Conservation (phyloP, 257 asterid species). For the Ilex asprella region DNA sequence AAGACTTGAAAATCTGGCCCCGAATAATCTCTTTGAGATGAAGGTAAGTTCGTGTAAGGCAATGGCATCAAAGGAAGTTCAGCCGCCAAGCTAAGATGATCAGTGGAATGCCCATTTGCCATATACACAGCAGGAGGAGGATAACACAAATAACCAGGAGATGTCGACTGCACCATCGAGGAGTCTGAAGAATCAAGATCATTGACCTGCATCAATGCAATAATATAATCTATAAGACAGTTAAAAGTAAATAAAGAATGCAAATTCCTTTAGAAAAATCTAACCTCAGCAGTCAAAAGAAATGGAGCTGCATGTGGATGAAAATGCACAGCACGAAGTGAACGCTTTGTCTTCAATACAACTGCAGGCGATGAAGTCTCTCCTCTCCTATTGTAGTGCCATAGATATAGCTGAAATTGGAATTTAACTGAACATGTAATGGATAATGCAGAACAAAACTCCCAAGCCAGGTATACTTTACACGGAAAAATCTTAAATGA, state of each 20-base stretch:
- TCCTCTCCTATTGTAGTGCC: slow-evolving; percentile 2
- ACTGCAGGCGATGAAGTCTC: not conserved
- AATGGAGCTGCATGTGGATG: slow-evolving; percentile 4
- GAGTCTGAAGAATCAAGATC: slow-evolving; percentile 3
- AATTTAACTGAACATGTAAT: not conserved
- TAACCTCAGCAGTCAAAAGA: not conserved
- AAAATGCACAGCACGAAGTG: slow-evolving; percentile 6
- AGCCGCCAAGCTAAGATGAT: not conserved
- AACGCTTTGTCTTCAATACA: slow-evolving; percentile 3
- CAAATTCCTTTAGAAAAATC: not conserved
- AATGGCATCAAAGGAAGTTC: not conserved
- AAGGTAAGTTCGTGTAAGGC: not conserved
- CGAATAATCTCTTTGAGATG: not conserved
- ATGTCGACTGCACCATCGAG: not conserved
- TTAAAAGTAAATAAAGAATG: not conserved
- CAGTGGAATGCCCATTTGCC: not conserved
- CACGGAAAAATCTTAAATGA: too few relatives aligned
- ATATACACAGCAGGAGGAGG: not conserved
- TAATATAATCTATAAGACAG: not conserved
- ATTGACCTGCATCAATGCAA: slow-evolving; percentile 1
- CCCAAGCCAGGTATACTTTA: not conserved
- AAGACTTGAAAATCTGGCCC: not conserved
- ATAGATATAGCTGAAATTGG: not conserved
- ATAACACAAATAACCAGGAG: not conserved
- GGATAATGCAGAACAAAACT: not conserved